These are phyloP conservation scores for Penicillium desertorum DNA, from an alignment of 495 filamentous ascomycete genomes.

Conservation along the genomic window DNA sequence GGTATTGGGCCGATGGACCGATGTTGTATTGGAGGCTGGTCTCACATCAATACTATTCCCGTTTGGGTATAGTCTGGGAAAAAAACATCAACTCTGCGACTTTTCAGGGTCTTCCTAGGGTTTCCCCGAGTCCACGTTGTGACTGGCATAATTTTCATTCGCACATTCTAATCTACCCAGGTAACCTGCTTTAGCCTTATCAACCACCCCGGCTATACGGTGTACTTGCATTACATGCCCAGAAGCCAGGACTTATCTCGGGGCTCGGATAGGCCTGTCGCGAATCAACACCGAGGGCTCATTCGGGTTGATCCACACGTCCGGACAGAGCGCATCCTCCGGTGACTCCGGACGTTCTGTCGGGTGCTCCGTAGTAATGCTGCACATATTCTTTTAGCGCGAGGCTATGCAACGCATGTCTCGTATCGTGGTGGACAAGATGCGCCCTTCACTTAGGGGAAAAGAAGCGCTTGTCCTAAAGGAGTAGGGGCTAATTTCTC, in stretches of 20 bases:
- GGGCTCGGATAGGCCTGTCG: neutral
- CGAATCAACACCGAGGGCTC: neutral
- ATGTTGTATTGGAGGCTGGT: slow-evolving; percentile 5
- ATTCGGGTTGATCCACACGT: no score
- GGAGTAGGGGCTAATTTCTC: neutral
- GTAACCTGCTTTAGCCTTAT: neutral
- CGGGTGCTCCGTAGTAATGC: neutral
- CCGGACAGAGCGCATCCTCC: neutral
- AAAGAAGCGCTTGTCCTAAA: neutral
- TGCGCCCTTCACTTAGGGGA: neutral
- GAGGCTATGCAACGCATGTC: neutral
- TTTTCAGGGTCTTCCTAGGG: neutral
- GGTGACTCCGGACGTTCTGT: neutral
- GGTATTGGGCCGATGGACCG: neutral
- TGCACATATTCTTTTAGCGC: neutral
- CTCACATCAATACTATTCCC: neutral
- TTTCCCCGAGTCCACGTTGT: neutral
- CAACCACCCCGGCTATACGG: neutral
- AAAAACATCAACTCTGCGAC: neutral
- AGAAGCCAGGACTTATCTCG: neutral
- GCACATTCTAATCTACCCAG: no score
- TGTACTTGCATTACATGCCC: neutral
- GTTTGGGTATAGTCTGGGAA: neutral
- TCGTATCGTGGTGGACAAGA: neutral
- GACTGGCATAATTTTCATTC: neutral